A percentile compares a stretch with the other conserved stretches of the same genome.
These are phyloP conservation scores for Caloboletus firmus DNA, from an alignment of 1,284 basidiomycete genomes.

Conservation along the genomic window DNA sequence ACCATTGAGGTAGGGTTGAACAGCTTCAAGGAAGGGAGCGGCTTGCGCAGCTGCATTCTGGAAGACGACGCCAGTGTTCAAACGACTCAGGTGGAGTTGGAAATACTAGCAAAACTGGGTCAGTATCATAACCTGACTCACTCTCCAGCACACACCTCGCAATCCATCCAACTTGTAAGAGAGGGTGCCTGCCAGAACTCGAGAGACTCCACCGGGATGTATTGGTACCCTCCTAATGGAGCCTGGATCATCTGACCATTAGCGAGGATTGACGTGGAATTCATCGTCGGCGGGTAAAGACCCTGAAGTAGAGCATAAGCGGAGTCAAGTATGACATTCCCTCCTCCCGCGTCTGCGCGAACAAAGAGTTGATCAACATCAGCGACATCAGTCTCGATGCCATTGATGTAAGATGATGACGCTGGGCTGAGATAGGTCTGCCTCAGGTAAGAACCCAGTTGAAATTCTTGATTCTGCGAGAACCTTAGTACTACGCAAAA, in stretches of 20 bases:
- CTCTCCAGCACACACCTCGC: constrained; percentile 19
- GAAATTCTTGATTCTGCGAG: constrained; percentile 38
- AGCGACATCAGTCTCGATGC: constrained; percentile 32
- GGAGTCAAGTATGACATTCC: constrained; percentile 45
- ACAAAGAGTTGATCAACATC: constrained; percentile 35
- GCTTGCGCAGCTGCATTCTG: constrained; percentile 34
- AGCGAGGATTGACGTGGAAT: constrained; percentile 41
- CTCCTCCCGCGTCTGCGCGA: constrained; percentile 45
- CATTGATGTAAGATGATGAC: constrained; percentile 36
- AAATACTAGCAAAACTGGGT: constrained; percentile 26
- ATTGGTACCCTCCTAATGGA: constrained; percentile 53
- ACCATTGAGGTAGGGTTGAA: constrained; percentile 42
- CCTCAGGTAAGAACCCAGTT: constrained; percentile 42
- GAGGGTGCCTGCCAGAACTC: constrained; percentile 29
- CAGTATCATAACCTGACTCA: background rate
- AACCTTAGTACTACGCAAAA: background rate
- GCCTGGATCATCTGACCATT: constrained; percentile 49
- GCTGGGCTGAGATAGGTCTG: constrained; percentile 37
- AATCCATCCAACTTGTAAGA: constrained; percentile 36
- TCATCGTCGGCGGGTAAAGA: constrained; percentile 42
- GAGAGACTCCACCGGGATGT: constrained; percentile 33
- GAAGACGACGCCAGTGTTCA: constrained; percentile 38
- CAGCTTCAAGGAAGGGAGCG: constrained; percentile 42
- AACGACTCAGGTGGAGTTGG: constrained; percentile 25
- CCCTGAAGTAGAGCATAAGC: constrained; percentile 43